A percentile compares a stretch with the other conserved stretches of the same genome.
These are phyloP conservation scores for Ciborinia camelliae DNA, from an alignment of 2,329 filamentous ascomycete genomes.

Conservation along the genomic window DNA sequence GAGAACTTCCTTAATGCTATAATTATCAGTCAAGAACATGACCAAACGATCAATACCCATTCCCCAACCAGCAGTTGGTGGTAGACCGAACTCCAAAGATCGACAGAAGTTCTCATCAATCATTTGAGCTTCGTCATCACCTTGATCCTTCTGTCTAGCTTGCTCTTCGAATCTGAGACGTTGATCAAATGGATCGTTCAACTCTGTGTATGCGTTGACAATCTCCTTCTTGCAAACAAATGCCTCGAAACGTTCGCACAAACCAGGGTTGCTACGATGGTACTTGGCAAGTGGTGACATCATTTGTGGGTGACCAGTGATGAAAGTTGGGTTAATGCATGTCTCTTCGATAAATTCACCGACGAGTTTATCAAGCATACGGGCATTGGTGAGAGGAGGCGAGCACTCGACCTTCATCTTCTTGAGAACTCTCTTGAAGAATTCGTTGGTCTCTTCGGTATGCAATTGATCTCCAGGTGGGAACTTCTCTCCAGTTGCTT, in stretches of 20 bases:
- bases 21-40: constrained; percentile 95
- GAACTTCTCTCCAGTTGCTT: constrained; percentile 89
- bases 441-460: constrained; percentile 80
- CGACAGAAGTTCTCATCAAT: constrained; percentile 95
- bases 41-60: constrained; percentile 92
- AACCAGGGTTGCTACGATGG: constrained; percentile 73
- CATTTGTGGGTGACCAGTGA: constrained; percentile 78
- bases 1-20: constrained; percentile 92
- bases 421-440: constrained; percentile 78
- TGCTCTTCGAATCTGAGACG: constrained; percentile 91
- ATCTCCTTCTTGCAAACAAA: constrained; percentile 99
- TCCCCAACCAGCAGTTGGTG: constrained; percentile 93
- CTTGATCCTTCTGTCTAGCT: constrained; percentile 89
- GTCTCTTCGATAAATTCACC: constrained; percentile 94
- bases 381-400: constrained; percentile 85
- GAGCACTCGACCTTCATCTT: constrained; percentile 89
- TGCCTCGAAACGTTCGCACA: constrained; percentile 96
- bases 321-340: constrained; percentile 91
- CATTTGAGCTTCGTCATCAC: constrained; percentile 94
- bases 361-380: constrained; percentile 93
- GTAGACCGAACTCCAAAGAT: constrained; percentile 83
- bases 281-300: constrained; percentile 98
- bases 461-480: constrained; percentile 85
- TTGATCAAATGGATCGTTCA: constrained; percentile 96
- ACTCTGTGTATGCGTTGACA: constrained; percentile 90